These are phyloP conservation scores for Hura crepitans DNA, from an alignment of 441 rosid species.

Conservation along the genomic window DNA sequence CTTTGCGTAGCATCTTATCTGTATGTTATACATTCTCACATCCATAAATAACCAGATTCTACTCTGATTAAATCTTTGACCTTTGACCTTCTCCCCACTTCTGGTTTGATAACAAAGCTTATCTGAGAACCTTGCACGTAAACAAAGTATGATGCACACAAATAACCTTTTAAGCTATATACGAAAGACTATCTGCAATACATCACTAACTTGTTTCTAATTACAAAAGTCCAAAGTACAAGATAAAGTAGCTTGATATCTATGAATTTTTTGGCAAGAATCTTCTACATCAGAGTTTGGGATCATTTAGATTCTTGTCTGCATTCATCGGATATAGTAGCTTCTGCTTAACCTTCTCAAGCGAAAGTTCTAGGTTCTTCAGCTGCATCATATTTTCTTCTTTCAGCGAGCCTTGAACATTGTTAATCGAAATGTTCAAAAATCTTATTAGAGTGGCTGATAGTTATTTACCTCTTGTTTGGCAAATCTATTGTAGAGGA, in stretches of 20 bases:
- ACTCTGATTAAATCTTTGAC: neutral
- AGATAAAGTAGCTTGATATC: neutral
- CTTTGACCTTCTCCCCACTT: neutral
- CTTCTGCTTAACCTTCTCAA: constrained; percentile 40
- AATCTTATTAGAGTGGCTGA: neutral
- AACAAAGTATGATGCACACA: neutral
- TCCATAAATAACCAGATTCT: neutral
- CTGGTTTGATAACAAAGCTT: neutral
- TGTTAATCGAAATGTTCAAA: neutral
- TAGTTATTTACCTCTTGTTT: constrained; percentile 41
- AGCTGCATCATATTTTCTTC: constrained; percentile 37
- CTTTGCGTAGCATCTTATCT: no score
- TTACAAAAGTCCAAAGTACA: neutral
- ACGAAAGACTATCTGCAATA: neutral
- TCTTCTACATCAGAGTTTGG: neutral
- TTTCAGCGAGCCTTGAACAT: neutral
- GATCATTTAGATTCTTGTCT: constrained; percentile 21
- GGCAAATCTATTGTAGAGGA: constrained; percentile 45
- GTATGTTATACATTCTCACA: no score
- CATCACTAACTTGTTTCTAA: neutral
- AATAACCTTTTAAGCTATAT: neutral
- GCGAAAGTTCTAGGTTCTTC: constrained; percentile 37
- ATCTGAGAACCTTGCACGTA: neutral
- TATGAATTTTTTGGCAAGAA: neutral
- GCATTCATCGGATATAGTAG: constrained; percentile 30